Base-by-base conservation (phyloP, 2,329 filamentous ascomycete genomes). In the Gaeumannomyces sp. region DNA sequence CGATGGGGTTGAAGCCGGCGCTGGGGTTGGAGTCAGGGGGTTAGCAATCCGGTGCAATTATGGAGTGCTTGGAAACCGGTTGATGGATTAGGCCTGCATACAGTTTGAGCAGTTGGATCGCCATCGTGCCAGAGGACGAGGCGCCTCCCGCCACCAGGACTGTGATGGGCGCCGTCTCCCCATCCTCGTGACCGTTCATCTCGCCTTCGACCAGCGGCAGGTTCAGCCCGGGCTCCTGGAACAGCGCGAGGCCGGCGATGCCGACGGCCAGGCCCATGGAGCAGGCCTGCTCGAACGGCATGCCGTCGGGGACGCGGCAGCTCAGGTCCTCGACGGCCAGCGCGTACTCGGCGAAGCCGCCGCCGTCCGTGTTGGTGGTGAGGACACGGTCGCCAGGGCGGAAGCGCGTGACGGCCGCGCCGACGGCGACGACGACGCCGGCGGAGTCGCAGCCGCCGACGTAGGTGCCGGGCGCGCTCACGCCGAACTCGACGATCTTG, bases 71-170 rank as follows among this genome's bases (percentile, higher is more conserved):
- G n/a, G n/a, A n/a, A n/a, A n/a, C n/a, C n/a, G n/a, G n/a, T n/a
- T n/a, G n/a, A n/a, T n/a, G 31, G 7, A 1, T 33, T 10, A 1
- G 31, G 22, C 22, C 53, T 25, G 22, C 53, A 57, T 66, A 61
- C 60, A 61, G 60, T 28, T 33, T 29, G 11, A 61, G 35, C 25
- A 61, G 60, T n/a, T 79, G 77, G 13, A 76, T 72, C 2, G 60
- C 60, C 60, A 61, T 25, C 19, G 60, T 61, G 11, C 60, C 60
- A 0, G 25, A 29, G 4, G 60, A 35, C 22, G 75, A 75, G 29
- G 69, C 71, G 5, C 76, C 78, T 1, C 77, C 78, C 56, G 71
- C 73, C 1, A 79, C 74, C 11, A 79, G 68, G 0, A 79, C 72
- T 6, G 60, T 50, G 3, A 27, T 27, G 13, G 58, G 58, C 28